These are phyloP conservation scores for Tolypocladium amazonense DNA, from an alignment of 2,329 filamentous ascomycete species.

Conservation along the genomic window DNA sequence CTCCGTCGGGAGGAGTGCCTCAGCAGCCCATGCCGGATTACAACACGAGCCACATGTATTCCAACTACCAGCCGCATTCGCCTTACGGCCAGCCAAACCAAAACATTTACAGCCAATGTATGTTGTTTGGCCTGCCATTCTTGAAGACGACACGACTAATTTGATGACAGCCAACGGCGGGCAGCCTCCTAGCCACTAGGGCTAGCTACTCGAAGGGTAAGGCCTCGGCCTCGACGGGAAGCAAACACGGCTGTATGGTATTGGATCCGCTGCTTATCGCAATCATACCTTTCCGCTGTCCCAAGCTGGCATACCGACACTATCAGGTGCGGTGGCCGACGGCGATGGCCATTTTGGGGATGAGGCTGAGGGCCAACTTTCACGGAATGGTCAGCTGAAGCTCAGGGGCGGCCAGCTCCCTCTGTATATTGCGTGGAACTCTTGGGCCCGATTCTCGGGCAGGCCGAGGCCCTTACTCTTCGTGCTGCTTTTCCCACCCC, in stretches of 20 bases:
- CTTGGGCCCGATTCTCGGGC: background rate
- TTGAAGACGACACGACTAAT: background rate
- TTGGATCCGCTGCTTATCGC: background rate
- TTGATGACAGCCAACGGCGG: constrained; percentile 4
- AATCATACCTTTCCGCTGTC: background rate
- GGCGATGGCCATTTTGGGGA: background rate
- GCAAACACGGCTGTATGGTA: background rate
- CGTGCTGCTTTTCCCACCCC: background rate
- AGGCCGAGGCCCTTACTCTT: background rate
- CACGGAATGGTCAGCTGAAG: background rate
- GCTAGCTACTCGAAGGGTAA: background rate
- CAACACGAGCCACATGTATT: constrained; percentile 41
- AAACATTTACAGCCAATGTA: constrained; percentile 51
- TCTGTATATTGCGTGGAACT: background rate
- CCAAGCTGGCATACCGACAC: background rate
- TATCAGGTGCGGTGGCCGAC: background rate
- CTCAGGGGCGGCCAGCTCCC: background rate
- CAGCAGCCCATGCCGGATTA: constrained; percentile 47
- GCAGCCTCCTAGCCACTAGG: constrained; percentile 4
- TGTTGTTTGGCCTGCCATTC: constrained; percentile 11
- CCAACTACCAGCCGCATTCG: constrained; percentile 46
- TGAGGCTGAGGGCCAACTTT: background rate
- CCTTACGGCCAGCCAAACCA: constrained; percentile 46
- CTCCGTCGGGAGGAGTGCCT: constrained; percentile 39
- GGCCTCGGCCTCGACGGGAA: background rate